Evolutionary conservation across 345 rosid species (phyloP).

Genomic region (Citrus sinensis): DVS_A1.0 CM039169.1:26516501-26517000

Average conservation of each 20-base stretch:
- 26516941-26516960: neutral
- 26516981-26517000: neutral
- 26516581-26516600: neutral
- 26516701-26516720: neutral
- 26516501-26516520: neutral
- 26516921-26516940: neutral
- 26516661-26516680: neutral
- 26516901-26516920: neutral
- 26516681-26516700: neutral
- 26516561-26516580: neutral
- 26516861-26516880: neutral
- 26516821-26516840: slow-evolving; percentile 19
- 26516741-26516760: neutral
- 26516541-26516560: neutral
- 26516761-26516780: slow-evolving; percentile 27
- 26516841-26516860: slow-evolving; percentile 22
- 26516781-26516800: slow-evolving; percentile 17
- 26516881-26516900: neutral
- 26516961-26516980: neutral
- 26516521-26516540: neutral
- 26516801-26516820: slow-evolving; percentile 24
- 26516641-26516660: neutral
- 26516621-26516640: neutral
- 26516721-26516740: slow-evolving; percentile 22
- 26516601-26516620: neutral